Evolutionary conservation across 257 asterid species (phyloP), one percentile per base, ranked within the genome.

Genomic region (Solanum tacnaense): DNA sequence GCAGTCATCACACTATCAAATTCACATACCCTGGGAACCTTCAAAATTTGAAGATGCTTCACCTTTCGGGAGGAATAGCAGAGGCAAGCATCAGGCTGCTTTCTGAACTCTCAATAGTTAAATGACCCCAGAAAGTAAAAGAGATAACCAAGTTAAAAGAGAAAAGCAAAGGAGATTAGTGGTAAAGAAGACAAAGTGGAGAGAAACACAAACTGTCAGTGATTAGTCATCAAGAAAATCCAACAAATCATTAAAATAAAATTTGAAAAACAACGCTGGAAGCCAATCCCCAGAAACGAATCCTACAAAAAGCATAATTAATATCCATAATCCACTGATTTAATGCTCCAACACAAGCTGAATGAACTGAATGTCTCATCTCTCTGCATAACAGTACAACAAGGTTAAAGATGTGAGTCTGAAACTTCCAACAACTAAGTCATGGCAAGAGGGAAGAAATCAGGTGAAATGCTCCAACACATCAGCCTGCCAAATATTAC

Each of bases 401-500:
- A 94, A 94, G 96, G 96, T 96, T 96, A 89, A 88, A 91, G 91
- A 96, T 90, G 97, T 95, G 98, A 96, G 98, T 96, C 98, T 96
- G 95, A 95, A 94, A 94, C 98, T 92, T 96, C 98, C 94, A 96
- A 94, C 95, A 94, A 94, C 93, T 90, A 92, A 95, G 93, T 93
- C 94, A 95, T 93, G 95, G 98, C 94, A 94, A 94, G 94, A 93
- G 94, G 94, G 90, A 88, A 94, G 92, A 96, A 92, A 96, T 95
- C 95, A 94, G 95, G 98, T 88, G 93, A 93, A 90, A 91, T 89
- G 95, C 98, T 94, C 99, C 99, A 93, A 94, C 93, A 94, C 89
- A 93, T 88, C 94, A 91, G 92, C 98, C 98, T 95, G 98, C 92
- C 90, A 93, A 94, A 94, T 91, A 88, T 93, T 90, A 89, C 88